phyloP scores from a whole-genome alignment of 2,329 filamentous ascomycete species.

The Nothophoma quercina region DNA sequence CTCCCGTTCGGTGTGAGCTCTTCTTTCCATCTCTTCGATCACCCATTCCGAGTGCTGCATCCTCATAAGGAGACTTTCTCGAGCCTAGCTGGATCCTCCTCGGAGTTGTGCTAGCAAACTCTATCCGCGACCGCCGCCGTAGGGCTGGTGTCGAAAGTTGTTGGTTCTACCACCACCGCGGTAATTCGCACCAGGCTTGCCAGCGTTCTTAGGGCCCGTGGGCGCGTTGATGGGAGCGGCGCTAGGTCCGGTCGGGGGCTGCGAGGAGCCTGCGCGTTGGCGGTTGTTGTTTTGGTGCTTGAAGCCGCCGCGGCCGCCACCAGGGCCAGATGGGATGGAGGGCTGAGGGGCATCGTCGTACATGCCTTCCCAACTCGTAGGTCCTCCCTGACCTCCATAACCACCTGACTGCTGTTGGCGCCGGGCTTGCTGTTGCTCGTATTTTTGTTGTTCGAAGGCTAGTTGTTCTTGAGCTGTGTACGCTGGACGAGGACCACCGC shows the following conservation, averaged over 20 bases:
- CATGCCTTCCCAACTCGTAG: slow-evolving; percentile 97
- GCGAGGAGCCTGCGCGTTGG: slow-evolving; percentile 49
- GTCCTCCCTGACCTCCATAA: slow-evolving; percentile 65
- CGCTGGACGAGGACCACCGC: slow-evolving; percentile 54
- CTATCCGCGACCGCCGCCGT: slow-evolving; percentile 36
- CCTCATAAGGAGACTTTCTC: not conserved
- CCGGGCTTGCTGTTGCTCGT: slow-evolving; percentile 71
- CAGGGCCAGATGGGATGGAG: slow-evolving; percentile 64
- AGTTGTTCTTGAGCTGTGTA: slow-evolving; percentile 77
- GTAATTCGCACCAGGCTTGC: slow-evolving; percentile 90
- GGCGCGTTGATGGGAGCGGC: slow-evolving; percentile 79
- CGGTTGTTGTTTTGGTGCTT: slow-evolving; percentile 43
- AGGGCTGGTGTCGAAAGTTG: slow-evolving; percentile 44
- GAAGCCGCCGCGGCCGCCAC: slow-evolving; percentile 50
- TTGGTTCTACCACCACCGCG: slow-evolving; percentile 74
- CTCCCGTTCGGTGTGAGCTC: not conserved
- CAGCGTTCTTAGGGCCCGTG: slow-evolving; percentile 94
- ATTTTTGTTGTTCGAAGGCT: slow-evolving; percentile 79
- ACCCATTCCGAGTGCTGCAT: not conserved
- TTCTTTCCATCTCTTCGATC: not conserved
- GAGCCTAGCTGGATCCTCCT: not conserved
- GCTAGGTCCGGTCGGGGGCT: slow-evolving; percentile 50
- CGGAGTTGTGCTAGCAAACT: not conserved
- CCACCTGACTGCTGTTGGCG: slow-evolving; percentile 57
- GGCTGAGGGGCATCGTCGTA: slow-evolving; percentile 95